phyloP scores from a whole-genome alignment of 169 alveolate genomes.

The Eimeria nieschulzi region DNA sequence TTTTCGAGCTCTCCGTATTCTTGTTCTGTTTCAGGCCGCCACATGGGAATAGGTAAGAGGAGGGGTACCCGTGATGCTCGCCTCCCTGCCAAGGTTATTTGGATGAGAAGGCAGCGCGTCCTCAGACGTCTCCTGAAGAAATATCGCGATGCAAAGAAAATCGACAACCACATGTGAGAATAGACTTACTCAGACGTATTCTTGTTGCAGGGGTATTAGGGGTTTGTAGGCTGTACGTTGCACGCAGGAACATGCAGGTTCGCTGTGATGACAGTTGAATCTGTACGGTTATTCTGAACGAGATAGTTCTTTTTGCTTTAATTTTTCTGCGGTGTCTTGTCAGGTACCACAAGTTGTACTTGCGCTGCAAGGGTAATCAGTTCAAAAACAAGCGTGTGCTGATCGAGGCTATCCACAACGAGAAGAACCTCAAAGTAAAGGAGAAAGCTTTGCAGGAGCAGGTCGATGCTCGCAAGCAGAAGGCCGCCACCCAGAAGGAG shows the following conservation, averaged over 20 bases:
- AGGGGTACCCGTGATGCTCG: constrained; percentile 98
- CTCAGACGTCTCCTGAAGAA: constrained; percentile 96
- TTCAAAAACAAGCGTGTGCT: constrained; percentile 98
- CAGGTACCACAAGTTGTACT: constrained; percentile 96
- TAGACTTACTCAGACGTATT: background rate
- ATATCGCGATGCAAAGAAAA: constrained; percentile 96
- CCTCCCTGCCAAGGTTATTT: constrained; percentile 96
- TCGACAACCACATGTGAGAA: constrained; percentile 92
- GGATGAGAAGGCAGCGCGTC: constrained; percentile 99
- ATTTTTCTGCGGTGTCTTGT: background rate
- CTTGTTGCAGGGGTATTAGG: too few species aligned
- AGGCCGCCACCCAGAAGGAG: constrained; percentile 74
- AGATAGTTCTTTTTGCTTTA: background rate
- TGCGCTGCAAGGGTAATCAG: constrained; percentile 97
- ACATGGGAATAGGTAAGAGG: constrained; percentile 98
- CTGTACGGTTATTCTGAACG: too few species aligned
- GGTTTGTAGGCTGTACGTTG: too few species aligned
- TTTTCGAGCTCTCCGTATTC: background rate
- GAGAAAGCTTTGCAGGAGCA: constrained; percentile 76
- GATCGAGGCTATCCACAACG: constrained; percentile 94
- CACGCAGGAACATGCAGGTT: too few species aligned
- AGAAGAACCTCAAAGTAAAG: constrained; percentile 68
- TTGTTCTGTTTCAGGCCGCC: constrained; percentile 83
- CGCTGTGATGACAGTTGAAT: too few species aligned
- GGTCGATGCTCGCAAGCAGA: constrained; percentile 72